Evolutionary conservation across 2,329 filamentous ascomycete species (phyloP), one percentile per base, ranked within the genome.

Genomic region (Drechslerella coelobrocha): DNA sequence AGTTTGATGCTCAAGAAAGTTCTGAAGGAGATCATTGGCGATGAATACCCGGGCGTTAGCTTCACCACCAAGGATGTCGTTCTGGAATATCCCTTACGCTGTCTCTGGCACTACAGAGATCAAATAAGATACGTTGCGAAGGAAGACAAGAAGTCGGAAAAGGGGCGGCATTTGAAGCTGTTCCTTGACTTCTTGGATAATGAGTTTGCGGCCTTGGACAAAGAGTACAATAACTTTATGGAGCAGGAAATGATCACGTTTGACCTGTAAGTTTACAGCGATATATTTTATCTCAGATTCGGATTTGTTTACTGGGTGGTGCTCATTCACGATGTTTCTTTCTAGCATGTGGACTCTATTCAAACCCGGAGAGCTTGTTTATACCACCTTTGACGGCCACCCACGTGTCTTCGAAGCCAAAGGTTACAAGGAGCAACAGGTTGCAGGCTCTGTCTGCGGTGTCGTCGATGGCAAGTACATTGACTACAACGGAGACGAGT

Each of bases 341-440:
- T 76, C 12, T 60, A 76, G 24, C 56, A 78, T 82, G 8, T 84
- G 83, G 83, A 82, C 82, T n/a, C 80, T 85, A 26, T 84, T 84
- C 74, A 79, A 80, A 54, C 83, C 83, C 0, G 82, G 81, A 0
- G 78, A 77, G 47, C 77, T 78, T 3, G 74, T 84, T 1, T 79
- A 80, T 54, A 78, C 80, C 0, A 75, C 77, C 5, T 77, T 79
- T 69, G 78, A 79, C 57, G 81, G 79, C 7, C 79, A 78, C 47
- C 52, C 75, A 39, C 76, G 78, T 14, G 77, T 76, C 2, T 79
- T 77, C 65, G 76, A 75, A 24, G 68, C 79, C 5, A 43, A 62
- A 2, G 74, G 72, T 29, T 76, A 75, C 72, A 74, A 73, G 56
- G 79, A 79, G 41, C 72, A 74, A 14, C 26, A 61, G 10, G 74